phyloP scores from a whole-genome alignment of 345 rosid species.

The Eucalyptus paniculata region DNA sequence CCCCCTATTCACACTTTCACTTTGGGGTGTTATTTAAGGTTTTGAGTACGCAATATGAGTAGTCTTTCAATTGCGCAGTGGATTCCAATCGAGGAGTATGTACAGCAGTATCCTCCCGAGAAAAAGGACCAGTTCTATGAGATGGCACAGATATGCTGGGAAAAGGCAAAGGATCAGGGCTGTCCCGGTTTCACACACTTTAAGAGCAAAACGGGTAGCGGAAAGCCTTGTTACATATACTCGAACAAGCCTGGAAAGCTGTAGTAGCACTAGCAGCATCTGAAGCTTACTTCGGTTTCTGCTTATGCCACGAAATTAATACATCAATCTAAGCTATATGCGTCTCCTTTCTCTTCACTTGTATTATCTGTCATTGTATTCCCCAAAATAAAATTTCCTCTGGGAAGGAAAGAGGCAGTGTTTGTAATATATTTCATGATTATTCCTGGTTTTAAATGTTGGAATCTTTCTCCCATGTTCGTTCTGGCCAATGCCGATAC shows the following conservation, averaged over 20 bases:
- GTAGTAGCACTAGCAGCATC: neutral
- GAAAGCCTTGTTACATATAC: neutral
- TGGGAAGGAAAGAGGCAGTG: neutral
- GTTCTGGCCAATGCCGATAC: neutral
- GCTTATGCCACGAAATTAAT: neutral
- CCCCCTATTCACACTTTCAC: too few species aligned
- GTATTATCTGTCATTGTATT: neutral
- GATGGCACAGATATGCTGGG: too few species aligned
- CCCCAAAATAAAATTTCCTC: neutral
- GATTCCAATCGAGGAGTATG: too few species aligned
- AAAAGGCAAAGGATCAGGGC: too few species aligned
- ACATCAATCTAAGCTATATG: neutral
- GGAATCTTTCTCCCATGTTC: too few species aligned
- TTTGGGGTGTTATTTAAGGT: too few species aligned
- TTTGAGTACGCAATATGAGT: too few species aligned
- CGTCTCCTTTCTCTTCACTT: neutral
- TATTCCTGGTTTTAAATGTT: neutral
- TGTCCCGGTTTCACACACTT: too few species aligned
- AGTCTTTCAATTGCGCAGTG: too few species aligned
- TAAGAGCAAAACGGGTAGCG: neutral
- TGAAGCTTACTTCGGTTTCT: neutral
- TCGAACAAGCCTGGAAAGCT: neutral
- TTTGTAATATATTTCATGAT: neutral
- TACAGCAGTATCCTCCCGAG: too few species aligned
- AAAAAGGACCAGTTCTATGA: too few species aligned